A percentile compares a stretch with the other conserved stretches of the same genome.
These are phyloP conservation scores for Leonotis leonurus DNA, from an alignment of 257 asterid species.

Conservation along the genomic window DNA sequence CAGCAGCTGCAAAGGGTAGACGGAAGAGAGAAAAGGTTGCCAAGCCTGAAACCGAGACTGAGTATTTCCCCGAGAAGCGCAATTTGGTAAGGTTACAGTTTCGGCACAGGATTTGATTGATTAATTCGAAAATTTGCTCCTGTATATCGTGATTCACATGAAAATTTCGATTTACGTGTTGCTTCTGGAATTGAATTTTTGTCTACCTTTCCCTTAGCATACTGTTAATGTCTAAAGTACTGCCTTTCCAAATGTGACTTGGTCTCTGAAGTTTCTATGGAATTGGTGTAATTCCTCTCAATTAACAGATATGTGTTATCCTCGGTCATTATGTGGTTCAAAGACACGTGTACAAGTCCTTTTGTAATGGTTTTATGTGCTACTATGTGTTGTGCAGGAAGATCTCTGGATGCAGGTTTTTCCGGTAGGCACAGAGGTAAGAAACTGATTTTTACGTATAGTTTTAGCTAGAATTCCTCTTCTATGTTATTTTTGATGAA, in stretches of 20 bases:
- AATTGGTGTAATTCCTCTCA: no score
- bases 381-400: slow-evolving; percentile 9
- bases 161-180: background rate
- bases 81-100: slow-evolving; percentile 43
- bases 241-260: no score
- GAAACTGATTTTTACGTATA: background rate
- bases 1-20: slow-evolving; percentile 27
- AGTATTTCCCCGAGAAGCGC: slow-evolving; percentile 63
- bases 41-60: slow-evolving; percentile 45
- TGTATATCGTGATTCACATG: background rate
- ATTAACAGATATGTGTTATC: no score
- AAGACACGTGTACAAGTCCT: no score
- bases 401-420: slow-evolving; percentile 18
- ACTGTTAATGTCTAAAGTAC: no score
- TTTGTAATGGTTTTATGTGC: background rate
- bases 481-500: background rate
- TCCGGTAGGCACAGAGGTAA: slow-evolving; percentile 19
- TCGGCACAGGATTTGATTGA: background rate
- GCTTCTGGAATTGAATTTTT: background rate
- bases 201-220: no score
- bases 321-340: no score
- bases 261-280: no score
- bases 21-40: slow-evolving; percentile 42
- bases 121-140: background rate
- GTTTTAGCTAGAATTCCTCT: background rate